Evolutionary conservation across 495 filamentous ascomycete genomes (phyloP).

Genomic region (Neurospora discreta): DNA sequence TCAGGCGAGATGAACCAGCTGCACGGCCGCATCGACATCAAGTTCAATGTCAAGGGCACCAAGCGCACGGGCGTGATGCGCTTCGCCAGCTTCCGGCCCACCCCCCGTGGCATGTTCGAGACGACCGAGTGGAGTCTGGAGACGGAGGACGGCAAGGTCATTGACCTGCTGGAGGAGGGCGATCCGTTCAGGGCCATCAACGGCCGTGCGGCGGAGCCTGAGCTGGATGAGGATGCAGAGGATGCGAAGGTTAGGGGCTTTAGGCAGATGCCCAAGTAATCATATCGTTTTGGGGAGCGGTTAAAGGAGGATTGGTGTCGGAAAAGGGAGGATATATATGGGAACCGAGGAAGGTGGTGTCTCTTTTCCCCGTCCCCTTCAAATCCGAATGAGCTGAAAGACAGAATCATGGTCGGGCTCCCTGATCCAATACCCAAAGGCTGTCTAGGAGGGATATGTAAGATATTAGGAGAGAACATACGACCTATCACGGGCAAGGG

Average conservation of each 20-base stretch:
- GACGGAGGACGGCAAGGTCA: constrained; percentile 49
- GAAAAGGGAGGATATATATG: too few species aligned
- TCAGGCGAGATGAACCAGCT: constrained; percentile 87
- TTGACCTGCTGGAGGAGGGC: constrained; percentile 55
- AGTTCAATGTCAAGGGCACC: constrained; percentile 78
- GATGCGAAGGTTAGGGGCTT: constrained; percentile 28
- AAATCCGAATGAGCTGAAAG: too few species aligned
- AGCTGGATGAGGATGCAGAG: constrained; percentile 18
- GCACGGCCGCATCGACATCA: constrained; percentile 81
- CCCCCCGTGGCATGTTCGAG: constrained; percentile 61
- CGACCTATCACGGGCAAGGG: not conserved
- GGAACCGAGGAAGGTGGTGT: too few species aligned
- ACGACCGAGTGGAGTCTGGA: constrained; percentile 69
- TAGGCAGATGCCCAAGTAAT: constrained; percentile 30
- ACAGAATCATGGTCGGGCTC: not conserved
- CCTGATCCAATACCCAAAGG: not conserved
- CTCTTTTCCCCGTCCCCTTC: too few species aligned
- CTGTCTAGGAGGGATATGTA: not conserved
- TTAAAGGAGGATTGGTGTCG: not conserved
- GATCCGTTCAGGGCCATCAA: constrained; percentile 48
- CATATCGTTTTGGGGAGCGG: constrained; percentile 4
- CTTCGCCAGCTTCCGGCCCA: constrained; percentile 65
- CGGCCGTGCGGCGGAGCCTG: constrained; percentile 2
- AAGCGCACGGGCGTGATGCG: constrained; percentile 60
- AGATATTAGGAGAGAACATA: not conserved